Percentiles rank a stretch among this genome's conserved stretches.
phyloP scores from a whole-genome alignment of 495 filamentous ascomycete species.

The Trichocladium uniseriatum region DNA sequence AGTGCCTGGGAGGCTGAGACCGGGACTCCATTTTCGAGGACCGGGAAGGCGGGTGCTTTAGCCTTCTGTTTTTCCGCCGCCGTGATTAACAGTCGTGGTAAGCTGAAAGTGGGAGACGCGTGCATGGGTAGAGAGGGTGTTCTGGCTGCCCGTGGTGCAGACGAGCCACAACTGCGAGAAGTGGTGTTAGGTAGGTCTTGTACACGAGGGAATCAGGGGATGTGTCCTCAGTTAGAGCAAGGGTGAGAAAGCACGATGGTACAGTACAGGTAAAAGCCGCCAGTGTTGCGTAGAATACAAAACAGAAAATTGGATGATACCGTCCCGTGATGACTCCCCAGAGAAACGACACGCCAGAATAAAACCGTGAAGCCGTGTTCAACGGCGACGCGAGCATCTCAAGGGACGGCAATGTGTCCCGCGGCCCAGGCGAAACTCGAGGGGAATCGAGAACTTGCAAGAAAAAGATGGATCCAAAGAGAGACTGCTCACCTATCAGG shows the following conservation, averaged over 20 bases:
- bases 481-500: slow-evolving; percentile 4
- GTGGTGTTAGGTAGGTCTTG: not conserved
- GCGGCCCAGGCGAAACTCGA: not conserved
- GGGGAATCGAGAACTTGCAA: not conserved
- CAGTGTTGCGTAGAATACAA: not conserved
- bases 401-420: too few relatives aligned
- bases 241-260: not conserved
- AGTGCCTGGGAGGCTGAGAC: not conserved
- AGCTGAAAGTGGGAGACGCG: not conserved
- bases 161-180: not conserved
- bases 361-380: too few relatives aligned
- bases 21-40: slow-evolving; percentile 1
- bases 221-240: not conserved
- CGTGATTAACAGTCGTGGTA: not conserved
- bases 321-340: too few relatives aligned
- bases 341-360: too few relatives aligned
- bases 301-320: too few relatives aligned
- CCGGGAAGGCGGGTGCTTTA: not conserved
- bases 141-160: not conserved
- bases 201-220: not conserved
- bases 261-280: not conserved
- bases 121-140: not conserved
- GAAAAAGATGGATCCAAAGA: not conserved
- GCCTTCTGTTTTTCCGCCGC: not conserved
- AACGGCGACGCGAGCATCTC: not conserved